Percentiles rank a stretch among this genome's conserved stretches.
Evolutionary conservation across 768 basidiomycete species (phyloP).

Genomic region (Auriculariales sp.): DNA sequence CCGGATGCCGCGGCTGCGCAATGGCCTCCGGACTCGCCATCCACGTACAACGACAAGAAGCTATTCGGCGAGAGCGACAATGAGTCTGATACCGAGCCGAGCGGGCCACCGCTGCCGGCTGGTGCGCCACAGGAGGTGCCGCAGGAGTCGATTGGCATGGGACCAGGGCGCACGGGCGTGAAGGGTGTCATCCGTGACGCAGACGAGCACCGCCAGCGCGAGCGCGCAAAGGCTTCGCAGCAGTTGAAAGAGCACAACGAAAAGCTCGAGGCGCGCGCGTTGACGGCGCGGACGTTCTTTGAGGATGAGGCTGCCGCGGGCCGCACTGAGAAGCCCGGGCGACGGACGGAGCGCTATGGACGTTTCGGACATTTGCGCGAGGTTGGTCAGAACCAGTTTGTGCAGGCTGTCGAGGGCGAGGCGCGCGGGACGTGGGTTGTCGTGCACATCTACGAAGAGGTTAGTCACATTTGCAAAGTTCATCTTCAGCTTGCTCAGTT

Average conservation of each 20-base stretch:
- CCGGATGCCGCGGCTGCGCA: neutral
- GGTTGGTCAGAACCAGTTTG: conserved; percentile 58
- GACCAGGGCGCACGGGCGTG: conserved; percentile 73
- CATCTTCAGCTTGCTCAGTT: neutral
- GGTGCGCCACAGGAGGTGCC: conserved; percentile 8
- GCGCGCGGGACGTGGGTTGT: conserved; percentile 61
- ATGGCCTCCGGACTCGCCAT: conserved; percentile 1
- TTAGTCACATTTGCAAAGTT: conserved; percentile 21
- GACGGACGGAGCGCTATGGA: conserved; percentile 26
- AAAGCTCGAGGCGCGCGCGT: conserved; percentile 47
- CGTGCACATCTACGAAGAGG: conserved; percentile 74
- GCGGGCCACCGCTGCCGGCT: neutral
- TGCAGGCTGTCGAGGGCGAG: conserved; percentile 63
- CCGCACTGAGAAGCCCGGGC: conserved; percentile 25
- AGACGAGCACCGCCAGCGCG: conserved; percentile 39
- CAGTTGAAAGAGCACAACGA: conserved; percentile 38
- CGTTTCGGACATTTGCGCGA: conserved; percentile 70
- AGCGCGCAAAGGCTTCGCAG: conserved; percentile 31
- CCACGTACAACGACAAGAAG: neutral
- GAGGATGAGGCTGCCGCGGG: conserved; percentile 32
- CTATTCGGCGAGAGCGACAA: neutral
- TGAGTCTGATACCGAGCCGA: neutral
- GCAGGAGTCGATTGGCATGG: conserved; percentile 65
- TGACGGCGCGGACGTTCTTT: conserved; percentile 53
- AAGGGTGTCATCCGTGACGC: conserved; percentile 80